Base-by-base conservation (phyloP, 2,329 filamentous ascomycete species). In the Neofusicoccum laricinum region DNA sequence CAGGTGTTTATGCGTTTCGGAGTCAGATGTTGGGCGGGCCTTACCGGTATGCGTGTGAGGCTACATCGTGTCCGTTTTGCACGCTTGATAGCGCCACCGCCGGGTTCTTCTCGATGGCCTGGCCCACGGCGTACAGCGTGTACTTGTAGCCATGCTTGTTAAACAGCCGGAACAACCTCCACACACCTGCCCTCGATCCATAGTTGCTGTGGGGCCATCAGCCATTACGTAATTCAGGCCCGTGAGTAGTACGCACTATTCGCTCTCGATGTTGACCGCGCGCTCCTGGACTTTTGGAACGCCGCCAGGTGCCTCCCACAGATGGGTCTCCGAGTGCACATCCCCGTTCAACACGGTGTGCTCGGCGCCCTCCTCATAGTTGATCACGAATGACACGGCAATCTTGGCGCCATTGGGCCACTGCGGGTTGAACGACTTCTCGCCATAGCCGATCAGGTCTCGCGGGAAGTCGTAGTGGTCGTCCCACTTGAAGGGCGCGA, bases 141-240 rank as follows among this genome's bases (percentile, higher is more conserved):
- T 81, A 82, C 68, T 81, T 81, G 77, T 82, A 82, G 43, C 76
- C 74, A 66, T 81, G 71, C 50, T 79, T 75, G 67, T 81, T 80
- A 73, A 84, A 84, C 62, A 84, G 69, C 17, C 78, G 73, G 69
- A 84, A 81, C 1, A 84, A 71, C 2, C 82, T 74, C 82, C 82
- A 84, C 70, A 80, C 80, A 3, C 82, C 82, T 0, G 77, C 77
- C 2, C 82, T 77, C 21, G 77, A 77, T 38, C 82, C 81, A 67
- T 85, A 85, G 63, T 85, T 82, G 66, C 55, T 59, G n/a, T 10
- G 30, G 32, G 17, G 10, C 7, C 6, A 32, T 59, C 30, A 59
- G 55, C 8, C 7, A 36, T 51, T 36, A 19, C 17, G 30, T 25
- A 19, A 36, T 48, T 7, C 7, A 36, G 4, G n/a, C n/a, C 30